phyloP scores from a whole-genome alignment of 148 eudicot genomes.

The Rhododendron ferrugineum region DNA sequence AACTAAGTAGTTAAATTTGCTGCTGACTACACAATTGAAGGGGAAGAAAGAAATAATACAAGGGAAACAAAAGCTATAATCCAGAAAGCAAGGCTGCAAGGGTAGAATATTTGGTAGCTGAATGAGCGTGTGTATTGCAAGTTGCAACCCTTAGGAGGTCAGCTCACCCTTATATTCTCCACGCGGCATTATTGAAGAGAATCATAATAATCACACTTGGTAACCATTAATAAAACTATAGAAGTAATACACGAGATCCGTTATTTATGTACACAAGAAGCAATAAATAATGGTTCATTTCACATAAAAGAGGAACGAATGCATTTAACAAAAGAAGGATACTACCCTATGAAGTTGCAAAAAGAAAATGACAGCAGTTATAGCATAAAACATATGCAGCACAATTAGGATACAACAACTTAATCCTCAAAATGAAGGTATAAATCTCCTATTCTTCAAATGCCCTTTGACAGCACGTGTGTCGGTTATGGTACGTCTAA shows the following conservation, averaged over 20 bases:
- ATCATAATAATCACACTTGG: neutral
- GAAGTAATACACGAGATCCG: neutral
- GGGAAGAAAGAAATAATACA: neutral
- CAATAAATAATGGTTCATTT: neutral
- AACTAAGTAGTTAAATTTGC: constrained; percentile 14
- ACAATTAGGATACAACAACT: neutral
- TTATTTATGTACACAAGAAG: neutral
- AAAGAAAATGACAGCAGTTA: neutral
- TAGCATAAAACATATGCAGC: neutral
- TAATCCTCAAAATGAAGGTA: neutral
- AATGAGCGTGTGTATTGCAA: neutral
- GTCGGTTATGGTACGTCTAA: neutral
- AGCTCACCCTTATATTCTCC: neutral
- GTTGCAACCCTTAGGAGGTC: neutral
- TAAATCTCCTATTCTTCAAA: neutral
- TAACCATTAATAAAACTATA: neutral
- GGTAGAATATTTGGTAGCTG: neutral
- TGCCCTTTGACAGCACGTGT: neutral
- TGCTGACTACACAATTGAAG: neutral
- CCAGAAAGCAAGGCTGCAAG: neutral
- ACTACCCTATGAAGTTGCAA: neutral
- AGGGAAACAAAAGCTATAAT: neutral
- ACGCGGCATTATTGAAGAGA: neutral
- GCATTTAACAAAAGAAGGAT: neutral
- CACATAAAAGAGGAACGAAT: neutral